Evolutionary conservation across 1,284 basidiomycete genomes (phyloP), one percentile per base, ranked within the genome.

Genomic region (Cystobasidiaceae sp.): DNA sequence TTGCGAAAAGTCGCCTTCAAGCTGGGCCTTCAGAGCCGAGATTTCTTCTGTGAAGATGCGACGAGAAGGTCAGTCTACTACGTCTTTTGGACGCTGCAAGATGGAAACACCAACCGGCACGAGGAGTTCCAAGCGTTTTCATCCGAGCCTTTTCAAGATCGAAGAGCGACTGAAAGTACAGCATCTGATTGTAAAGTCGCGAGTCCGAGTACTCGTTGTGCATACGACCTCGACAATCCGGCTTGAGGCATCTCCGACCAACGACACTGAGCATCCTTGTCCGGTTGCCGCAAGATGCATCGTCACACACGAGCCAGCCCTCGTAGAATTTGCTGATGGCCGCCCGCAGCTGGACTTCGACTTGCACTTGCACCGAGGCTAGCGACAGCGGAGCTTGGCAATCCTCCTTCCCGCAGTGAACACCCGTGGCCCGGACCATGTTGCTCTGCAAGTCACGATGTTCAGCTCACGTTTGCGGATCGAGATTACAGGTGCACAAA

Each of bases 211-310:
- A 97, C 89, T 93, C 90, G 68, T 89, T 86, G 15, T 81, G 73
- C 51, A 90, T 86, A 4, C 75, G 80, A 0, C 89, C 89, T 60
- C 75, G 80, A 77, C 93, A 96, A 19, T 79, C 83, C 49, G 82
- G 71, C 13, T 72, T 82, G 67, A 93, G 77, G 75, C 93, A 97
- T 52, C 86, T 80, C 46, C 85, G 83, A 7, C 91, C 91, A 76
- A 93, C 96, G 0, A 97, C 91, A 44, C 89, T 82, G 86, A 96
- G 92, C 82, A 86, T 87, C 25, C 93, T 82, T n/a, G 93, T 93
- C 21, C 86, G 82, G 62, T 86, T 83, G 8, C 84, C 84, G 75
- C 96, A 99, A 1, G 86, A 87, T 30, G 84, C 80, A 69, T 97
- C 94, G 71, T 90, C 83, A 77, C 96, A 99, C 11, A 89, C 80